Evolutionary conservation across 2,329 filamentous ascomycete species (phyloP).

Genomic region (Cladosporium colombiae): DNA sequence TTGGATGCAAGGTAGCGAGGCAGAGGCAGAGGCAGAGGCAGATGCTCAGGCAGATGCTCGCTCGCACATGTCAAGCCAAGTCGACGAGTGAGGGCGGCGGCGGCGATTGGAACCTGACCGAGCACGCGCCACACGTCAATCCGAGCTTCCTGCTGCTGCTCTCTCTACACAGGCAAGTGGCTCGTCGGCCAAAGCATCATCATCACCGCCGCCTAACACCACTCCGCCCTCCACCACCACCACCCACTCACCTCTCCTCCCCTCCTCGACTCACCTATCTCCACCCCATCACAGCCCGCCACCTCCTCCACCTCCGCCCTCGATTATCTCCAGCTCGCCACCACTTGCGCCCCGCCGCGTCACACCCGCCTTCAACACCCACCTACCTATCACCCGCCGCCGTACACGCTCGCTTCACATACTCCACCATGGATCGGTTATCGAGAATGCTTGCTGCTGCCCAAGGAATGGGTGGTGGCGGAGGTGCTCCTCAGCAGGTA

Average conservation of each 20-base stretch:
- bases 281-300: neutral
- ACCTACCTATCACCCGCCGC: constrained; percentile 9
- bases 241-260: constrained; percentile 19
- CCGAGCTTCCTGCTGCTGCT: neutral
- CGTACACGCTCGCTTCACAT: constrained; percentile 22
- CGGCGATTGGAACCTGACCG: constrained; percentile 1
- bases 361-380: neutral
- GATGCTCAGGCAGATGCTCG: neutral
- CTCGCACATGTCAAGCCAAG: constrained; percentile 7
- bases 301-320: neutral
- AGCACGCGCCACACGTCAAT: neutral
- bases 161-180: neutral
- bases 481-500: constrained; percentile 67
- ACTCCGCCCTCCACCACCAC: neutral
- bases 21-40: too few relatives aligned
- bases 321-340: neutral
- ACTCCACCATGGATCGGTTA: constrained; percentile 77
- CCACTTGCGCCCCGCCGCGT: constrained; percentile 8
- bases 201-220: constrained; percentile 2
- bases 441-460: constrained; percentile 82
- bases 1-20: too few relatives aligned
- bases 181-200: constrained; percentile 11
- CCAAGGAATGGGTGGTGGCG: constrained; percentile 64
- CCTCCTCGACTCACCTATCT: neutral
- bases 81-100: neutral